These are phyloP conservation scores for Russula sp. DNA, from an alignment of 768 basidiomycete species.

Conservation along the genomic window DNA sequence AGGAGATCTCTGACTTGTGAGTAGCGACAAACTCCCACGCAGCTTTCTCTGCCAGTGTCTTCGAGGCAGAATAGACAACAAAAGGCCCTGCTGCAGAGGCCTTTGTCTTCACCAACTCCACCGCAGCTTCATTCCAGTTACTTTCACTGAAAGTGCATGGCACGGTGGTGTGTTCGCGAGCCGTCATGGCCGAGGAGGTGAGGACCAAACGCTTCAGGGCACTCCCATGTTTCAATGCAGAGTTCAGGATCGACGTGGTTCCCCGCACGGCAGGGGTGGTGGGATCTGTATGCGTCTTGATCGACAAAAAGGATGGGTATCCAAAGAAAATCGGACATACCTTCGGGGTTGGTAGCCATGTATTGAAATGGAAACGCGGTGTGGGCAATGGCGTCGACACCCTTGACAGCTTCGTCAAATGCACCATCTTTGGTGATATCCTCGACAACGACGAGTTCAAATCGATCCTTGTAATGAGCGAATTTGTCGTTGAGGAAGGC, in stretches of 20 bases:
- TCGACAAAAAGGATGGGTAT: background rate
- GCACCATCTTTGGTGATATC: slow-evolving; percentile 63
- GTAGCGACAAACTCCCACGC: slow-evolving; percentile 51
- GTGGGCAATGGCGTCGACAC: slow-evolving; percentile 68
- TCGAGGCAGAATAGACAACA: slow-evolving; percentile 54
- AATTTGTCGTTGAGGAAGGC: slow-evolving; percentile 55
- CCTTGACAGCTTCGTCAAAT: slow-evolving; percentile 78
- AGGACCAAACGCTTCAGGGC: slow-evolving; percentile 60
- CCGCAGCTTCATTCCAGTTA: slow-evolving; percentile 54
- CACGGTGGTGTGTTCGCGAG: slow-evolving; percentile 34
- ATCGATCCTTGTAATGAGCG: slow-evolving; percentile 50
- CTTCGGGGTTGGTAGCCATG: slow-evolving; percentile 43
- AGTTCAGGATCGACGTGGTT: slow-evolving; percentile 59
- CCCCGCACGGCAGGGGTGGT: slow-evolving; percentile 73
- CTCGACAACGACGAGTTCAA: slow-evolving; percentile 63
- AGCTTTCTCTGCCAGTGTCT: slow-evolving; percentile 58
- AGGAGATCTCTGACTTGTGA: slow-evolving; percentile 44
- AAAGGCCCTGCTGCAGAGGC: slow-evolving; percentile 44
- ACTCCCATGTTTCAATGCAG: slow-evolving; percentile 54
- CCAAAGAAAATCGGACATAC: slow-evolving; percentile 23
- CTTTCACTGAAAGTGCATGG: slow-evolving; percentile 30
- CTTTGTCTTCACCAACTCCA: slow-evolving; percentile 46
- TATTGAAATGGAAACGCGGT: slow-evolving; percentile 61
- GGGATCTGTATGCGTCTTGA: slow-evolving; percentile 44
- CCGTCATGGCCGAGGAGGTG: slow-evolving; percentile 55